These are phyloP conservation scores for Metarhizium anisopliae DNA, from an alignment of 2,329 filamentous ascomycete genomes.

Conservation along the genomic window DNA sequence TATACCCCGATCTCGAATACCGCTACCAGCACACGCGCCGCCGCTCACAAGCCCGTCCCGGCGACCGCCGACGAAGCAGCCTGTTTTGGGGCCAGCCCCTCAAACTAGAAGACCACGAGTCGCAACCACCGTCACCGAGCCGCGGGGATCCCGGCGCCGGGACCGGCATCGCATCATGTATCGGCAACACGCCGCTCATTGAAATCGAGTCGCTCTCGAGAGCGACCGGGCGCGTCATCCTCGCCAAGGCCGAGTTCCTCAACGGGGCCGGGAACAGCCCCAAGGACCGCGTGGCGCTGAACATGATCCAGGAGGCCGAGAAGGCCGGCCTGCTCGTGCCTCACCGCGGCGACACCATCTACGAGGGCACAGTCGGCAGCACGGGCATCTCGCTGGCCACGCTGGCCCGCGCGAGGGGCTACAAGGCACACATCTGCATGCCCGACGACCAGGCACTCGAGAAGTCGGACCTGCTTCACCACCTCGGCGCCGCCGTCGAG, in stretches of 20 bases:
- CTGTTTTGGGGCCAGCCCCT: constrained; percentile 35
- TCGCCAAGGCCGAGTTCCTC: constrained; percentile 92
- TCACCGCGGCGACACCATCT: constrained; percentile 82
- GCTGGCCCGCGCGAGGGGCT: constrained; percentile 78
- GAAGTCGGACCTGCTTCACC: constrained; percentile 80
- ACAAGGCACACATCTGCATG: constrained; percentile 95
- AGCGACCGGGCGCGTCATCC: constrained; percentile 78
- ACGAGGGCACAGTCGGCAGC: constrained; percentile 93
- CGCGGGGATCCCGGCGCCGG: constrained; percentile 34
- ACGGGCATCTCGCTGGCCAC: constrained; percentile 93
- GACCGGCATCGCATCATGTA: constrained; percentile 80
- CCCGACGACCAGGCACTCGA: constrained; percentile 82
- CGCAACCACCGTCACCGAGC: constrained; percentile 8
- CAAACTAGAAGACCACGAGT: constrained; percentile 47
- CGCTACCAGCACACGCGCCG: constrained; percentile 44
- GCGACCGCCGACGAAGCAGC: constrained; percentile 27
- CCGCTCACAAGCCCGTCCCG: constrained; percentile 4
- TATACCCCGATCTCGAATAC: constrained; percentile 65
- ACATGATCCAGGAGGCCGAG: constrained; percentile 81
- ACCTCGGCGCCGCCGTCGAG: constrained; percentile 88
- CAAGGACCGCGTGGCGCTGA: constrained; percentile 89
- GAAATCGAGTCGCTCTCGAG: constrained; percentile 77
- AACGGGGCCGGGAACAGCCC: constrained; percentile 91
- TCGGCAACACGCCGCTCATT: constrained; percentile 87
- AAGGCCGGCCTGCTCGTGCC: constrained; percentile 65